A percentile compares a stretch with the other conserved stretches of the same genome.
Evolutionary conservation across 306 rosid genomes (phyloP).

Genomic region (Betula pendula): DNA sequence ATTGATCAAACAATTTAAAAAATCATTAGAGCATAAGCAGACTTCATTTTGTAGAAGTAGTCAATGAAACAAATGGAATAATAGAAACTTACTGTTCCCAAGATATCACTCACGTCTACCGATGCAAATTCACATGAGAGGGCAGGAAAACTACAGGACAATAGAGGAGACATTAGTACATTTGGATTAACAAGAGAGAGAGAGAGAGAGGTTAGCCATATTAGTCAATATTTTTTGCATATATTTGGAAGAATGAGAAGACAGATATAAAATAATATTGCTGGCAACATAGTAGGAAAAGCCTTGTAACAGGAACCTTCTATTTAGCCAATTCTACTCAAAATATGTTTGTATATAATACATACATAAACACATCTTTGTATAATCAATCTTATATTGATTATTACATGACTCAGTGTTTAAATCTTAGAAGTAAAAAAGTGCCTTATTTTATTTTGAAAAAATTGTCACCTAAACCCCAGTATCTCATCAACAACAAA

Average conservation of each 20-base stretch:
- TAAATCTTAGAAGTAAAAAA: not conserved
- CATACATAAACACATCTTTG: not conserved
- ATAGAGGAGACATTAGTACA: slow-evolving; percentile 32
- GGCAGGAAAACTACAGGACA: slow-evolving; percentile 77
- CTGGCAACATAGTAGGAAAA: not conserved
- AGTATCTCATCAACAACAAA: not conserved
- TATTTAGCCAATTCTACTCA: not conserved
- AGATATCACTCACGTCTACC: slow-evolving; percentile 81
- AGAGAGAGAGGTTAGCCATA: slow-evolving; percentile 5
- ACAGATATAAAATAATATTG: not conserved
- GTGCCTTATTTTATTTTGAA: not conserved
- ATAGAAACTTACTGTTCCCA: slow-evolving; percentile 93
- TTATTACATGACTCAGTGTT: not conserved
- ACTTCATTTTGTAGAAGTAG: slow-evolving; percentile 9
- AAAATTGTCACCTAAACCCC: not conserved
- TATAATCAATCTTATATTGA: not conserved
- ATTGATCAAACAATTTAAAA: not conserved
- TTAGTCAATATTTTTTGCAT: not conserved
- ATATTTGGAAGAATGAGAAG: not conserved
- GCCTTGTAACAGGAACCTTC: not conserved
- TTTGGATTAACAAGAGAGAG: slow-evolving; percentile 10
- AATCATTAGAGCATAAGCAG: not conserved
- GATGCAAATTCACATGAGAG: slow-evolving; percentile 98
- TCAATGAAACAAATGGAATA: slow-evolving; percentile 23
- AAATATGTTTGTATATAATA: not conserved